Evolutionary conservation across 2,329 filamentous ascomycete genomes (phyloP), one percentile per base, ranked within the genome.

Genomic region (Colletotrichum zoysiae): DNA sequence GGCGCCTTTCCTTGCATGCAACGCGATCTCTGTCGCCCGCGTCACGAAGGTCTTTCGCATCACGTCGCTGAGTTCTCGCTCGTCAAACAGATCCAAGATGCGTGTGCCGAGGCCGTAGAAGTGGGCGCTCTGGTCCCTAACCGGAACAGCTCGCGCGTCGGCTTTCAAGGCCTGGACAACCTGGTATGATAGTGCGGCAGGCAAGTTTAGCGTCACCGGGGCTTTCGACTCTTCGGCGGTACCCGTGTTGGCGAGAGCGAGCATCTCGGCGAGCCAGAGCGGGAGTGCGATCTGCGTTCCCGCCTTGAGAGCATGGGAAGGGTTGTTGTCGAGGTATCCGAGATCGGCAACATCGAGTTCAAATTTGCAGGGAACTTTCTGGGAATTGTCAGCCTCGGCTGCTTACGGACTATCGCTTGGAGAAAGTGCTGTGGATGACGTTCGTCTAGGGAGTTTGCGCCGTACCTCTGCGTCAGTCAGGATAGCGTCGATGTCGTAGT

Each of bases 361-460:
- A 83, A 98, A 98, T 63, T 93, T 97, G 85, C 95, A 97, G 51
- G 96, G 95, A 42, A 98, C 90, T 93, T 98, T 98, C 91, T 97
- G 76, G 35, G 55, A 11, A 30, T 12, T n/a, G 33, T 68, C 26
- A 56, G 62, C 33, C 4, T 61, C 61, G 14, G 23, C 63, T 58
- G 38, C n/a, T 42, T 38, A 5, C 26, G 42, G 66, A 14, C 9
- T 16, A 59, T 20, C 8, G 0, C 26, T 16, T 12, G 8, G 42
- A 26, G 9, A 3, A 33, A 42, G 42, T 14, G 33, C 11, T 20
- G 50, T 23, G 16, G n/a, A 9, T 16, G 38, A 18, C 20, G 35
- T 7, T 46, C 5, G 20, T n/a, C 20, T 38, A 60, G 40, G 40
- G 44, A 74, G n/a, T 38, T 50, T 23, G 26, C 44, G 16, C n/a